Base-by-base conservation (phyloP, 768 basidiomycete species). In the Lactarius trivialis region DNA sequence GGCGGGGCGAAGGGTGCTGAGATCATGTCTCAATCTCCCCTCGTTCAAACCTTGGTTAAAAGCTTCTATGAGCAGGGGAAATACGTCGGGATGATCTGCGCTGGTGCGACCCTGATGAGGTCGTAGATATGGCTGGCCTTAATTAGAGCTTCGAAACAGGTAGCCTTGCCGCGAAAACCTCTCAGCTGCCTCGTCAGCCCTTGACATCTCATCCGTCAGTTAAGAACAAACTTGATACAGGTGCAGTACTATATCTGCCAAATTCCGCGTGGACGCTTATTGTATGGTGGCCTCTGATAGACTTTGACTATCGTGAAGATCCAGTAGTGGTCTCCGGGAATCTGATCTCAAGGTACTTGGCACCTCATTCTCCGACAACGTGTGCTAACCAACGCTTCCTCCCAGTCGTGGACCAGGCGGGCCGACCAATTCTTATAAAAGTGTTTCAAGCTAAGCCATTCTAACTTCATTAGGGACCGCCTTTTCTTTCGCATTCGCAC, bases 1-100 rank as follows among this genome's bases (percentile, higher is more conserved):
- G 91, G 91, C 2, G 91, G 91, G 6, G 81, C 88, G 7, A 82
- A 84, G 70, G 91, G 91, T 12, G 88, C 91, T 0, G 83, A 87
- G 55, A 88, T 85, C 0, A 83, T 93, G 48, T 83, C 89, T 0
- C 75, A 76, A 33, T 83, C 78, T 56, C 67, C 74, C 21, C 75
- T 72, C 2, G 86, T 92, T 2, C 88, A 91, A 69, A 75, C 78
- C 0, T 77, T 91, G 11, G 80, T 92, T 14, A 76, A 78, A 58
- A 73, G 77, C 24, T 91, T 83, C 68, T 70, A 88, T 50, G 71
- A 77, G 26, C 65, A 74, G 28, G 77, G 76, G 15, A 88, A 85
- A 69, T 68, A 80, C 30, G 86, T 93, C 28, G 91, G 84, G 1
- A 91, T 92, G 90, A 90, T 92, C 51, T 93, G 91, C 68, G 91